Evolutionary conservation across 345 rosid genomes (phyloP).

Genomic region (Citrus medica): DNA sequence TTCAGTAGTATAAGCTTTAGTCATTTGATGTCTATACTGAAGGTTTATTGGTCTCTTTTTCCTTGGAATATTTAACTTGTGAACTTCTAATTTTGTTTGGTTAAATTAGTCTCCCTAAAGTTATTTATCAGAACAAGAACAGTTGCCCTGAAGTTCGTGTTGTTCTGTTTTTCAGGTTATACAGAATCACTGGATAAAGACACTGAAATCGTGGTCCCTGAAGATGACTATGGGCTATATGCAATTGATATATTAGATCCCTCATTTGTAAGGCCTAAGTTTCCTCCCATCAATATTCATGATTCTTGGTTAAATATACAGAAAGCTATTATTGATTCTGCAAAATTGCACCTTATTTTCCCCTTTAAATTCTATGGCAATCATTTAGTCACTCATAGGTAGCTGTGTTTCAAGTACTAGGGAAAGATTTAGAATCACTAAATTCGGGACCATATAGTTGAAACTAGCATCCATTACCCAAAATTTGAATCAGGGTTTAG

Average conservation of each 20-base stretch:
- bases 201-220: constrained; percentile 71
- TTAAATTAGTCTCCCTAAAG: background rate
- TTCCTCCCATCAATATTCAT: background rate
- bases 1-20: background rate
- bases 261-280: constrained; percentile 47
- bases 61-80: background rate
- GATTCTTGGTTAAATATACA: background rate
- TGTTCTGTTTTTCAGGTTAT: constrained; percentile 50
- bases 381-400: background rate
- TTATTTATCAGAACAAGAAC: background rate
- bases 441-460: background rate
- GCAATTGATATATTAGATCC: constrained; percentile 87
- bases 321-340: background rate
- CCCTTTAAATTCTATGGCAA: background rate
- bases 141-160: background rate
- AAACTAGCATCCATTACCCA: background rate
- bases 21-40: background rate
- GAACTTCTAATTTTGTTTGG: background rate
- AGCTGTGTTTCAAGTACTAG: background rate
- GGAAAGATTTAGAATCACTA: background rate
- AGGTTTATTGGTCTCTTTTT: background rate
- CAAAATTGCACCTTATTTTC: background rate
- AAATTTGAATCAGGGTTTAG: background rate
- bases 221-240: constrained; percentile 81
- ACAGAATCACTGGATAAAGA: constrained; percentile 62